Conservation (phyloP, 257 asterid genomes). For the Solanum acaule region DNA sequence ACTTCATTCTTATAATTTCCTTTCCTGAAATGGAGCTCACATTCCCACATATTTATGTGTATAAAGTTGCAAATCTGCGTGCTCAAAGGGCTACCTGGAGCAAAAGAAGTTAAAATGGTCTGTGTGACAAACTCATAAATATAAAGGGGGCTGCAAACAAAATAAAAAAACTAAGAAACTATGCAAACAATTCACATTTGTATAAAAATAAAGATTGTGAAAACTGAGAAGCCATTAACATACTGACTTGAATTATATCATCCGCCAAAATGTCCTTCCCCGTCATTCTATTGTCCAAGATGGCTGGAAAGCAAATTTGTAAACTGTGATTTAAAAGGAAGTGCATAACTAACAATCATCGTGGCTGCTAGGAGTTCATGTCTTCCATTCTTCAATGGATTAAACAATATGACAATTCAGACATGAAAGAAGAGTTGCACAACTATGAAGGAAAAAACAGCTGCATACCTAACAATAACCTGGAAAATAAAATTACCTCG, state of each 20-base stretch:
- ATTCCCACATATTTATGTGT: background rate
- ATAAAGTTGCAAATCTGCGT: background rate
- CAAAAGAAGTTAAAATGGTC: background rate
- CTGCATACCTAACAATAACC: background rate
- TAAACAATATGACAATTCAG: background rate
- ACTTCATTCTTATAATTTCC: background rate
- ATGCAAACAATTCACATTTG: background rate
- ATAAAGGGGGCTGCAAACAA: background rate
- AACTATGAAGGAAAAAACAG: background rate
- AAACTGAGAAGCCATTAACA: background rate
- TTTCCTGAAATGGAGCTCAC: background rate
- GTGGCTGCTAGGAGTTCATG: background rate
- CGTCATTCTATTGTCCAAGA: conserved; percentile 75
- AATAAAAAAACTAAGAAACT: background rate
- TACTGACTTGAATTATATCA: conserved; percentile 77
- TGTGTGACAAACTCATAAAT: background rate
- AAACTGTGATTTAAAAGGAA: conserved; percentile 19
- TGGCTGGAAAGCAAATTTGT: conserved; percentile 49
- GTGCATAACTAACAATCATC: conserved; percentile 13
- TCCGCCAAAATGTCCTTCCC: conserved; percentile 70
- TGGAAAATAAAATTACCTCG: conserved; percentile 37
- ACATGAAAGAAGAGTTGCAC: background rate
- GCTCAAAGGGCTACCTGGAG: background rate
- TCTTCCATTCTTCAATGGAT: background rate
- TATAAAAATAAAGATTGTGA: background rate